Percentiles rank a stretch among this genome's conserved stretches.
These are phyloP conservation scores for Solanum infundibuliforme DNA, from an alignment of 257 asterid species.

Conservation along the genomic window DNA sequence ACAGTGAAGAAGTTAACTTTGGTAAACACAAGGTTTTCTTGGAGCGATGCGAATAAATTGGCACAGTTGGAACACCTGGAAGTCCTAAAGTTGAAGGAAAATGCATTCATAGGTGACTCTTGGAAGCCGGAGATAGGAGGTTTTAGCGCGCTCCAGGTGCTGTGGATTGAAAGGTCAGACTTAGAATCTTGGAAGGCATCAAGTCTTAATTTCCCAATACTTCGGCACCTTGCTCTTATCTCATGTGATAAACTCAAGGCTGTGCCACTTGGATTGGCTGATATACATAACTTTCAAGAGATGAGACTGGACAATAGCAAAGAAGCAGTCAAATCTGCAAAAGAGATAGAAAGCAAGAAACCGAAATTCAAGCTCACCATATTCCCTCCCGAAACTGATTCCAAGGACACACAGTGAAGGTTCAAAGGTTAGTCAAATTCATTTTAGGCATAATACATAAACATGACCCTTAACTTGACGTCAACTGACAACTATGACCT, in stretches of 20 bases:
- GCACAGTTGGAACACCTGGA: conserved; percentile 39
- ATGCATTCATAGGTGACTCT: not conserved
- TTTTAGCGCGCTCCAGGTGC: not conserved
- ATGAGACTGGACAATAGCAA: not conserved
- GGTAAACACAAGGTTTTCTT: conserved; percentile 30
- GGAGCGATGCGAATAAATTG: conserved; percentile 34
- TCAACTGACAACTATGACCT: too few species aligned
- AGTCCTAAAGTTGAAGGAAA: conserved; percentile 26
- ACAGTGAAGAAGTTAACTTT: conserved; percentile 46
- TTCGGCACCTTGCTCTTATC: not conserved
- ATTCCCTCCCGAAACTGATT: not conserved
- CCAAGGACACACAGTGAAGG: not conserved
- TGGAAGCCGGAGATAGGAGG: not conserved
- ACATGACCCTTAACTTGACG: too few species aligned
- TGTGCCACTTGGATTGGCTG: not conserved
- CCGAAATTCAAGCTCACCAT: not conserved
- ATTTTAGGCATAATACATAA: not conserved
- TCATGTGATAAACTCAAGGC: not conserved
- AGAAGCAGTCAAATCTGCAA: not conserved
- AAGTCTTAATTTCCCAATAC: not conserved
- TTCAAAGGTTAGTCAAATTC: not conserved
- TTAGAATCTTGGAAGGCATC: not conserved
- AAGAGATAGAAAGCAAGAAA: not conserved
- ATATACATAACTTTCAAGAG: not conserved
- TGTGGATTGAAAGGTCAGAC: not conserved